Conservation (phyloP, 305 asterid species). For the Fraxinus velutina region DNA sequence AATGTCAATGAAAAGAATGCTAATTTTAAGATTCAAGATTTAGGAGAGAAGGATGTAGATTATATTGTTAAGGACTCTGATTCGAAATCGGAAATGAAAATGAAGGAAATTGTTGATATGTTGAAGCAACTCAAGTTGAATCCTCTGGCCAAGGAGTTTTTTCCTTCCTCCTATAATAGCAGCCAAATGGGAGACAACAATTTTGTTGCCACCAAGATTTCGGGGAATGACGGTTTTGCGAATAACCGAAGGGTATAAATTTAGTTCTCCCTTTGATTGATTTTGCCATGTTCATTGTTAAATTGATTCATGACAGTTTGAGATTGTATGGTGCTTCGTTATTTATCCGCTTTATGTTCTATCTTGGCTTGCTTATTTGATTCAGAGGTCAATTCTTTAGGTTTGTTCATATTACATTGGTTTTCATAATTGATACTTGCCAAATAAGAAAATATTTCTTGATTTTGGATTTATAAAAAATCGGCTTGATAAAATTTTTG, state of each 20-base stretch:
- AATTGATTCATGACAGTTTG: slow-evolving; percentile 17
- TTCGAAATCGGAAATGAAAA: slow-evolving; percentile 58
- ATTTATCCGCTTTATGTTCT: background rate
- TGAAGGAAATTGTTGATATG: slow-evolving; percentile 67
- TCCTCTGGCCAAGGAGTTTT: slow-evolving; percentile 85
- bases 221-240: slow-evolving; percentile 51
- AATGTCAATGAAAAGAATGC: slow-evolving; percentile 28
- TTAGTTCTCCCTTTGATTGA: slow-evolving; percentile 13
- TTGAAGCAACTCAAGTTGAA: slow-evolving; percentile 70
- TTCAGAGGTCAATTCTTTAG: slow-evolving; percentile 7
- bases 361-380: background rate
- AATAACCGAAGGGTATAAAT: slow-evolving; percentile 63
- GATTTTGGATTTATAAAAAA: slow-evolving; percentile 8
- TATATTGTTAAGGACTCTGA: slow-evolving; percentile 52
- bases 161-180: slow-evolving; percentile 65
- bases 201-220: slow-evolving; percentile 41
- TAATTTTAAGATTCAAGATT: slow-evolving; percentile 37
- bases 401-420: slow-evolving; percentile 9
- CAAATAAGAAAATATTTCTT: background rate
- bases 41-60: slow-evolving; percentile 32
- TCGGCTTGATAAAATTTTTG: background rate
- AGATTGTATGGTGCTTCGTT: slow-evolving; percentile 15
- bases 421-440: background rate
- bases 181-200: slow-evolving; percentile 52
- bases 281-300: slow-evolving; percentile 11